Evolutionary conservation across 331 rosid genomes (phyloP).

Genomic region (Prunus yedoensis): DNA sequence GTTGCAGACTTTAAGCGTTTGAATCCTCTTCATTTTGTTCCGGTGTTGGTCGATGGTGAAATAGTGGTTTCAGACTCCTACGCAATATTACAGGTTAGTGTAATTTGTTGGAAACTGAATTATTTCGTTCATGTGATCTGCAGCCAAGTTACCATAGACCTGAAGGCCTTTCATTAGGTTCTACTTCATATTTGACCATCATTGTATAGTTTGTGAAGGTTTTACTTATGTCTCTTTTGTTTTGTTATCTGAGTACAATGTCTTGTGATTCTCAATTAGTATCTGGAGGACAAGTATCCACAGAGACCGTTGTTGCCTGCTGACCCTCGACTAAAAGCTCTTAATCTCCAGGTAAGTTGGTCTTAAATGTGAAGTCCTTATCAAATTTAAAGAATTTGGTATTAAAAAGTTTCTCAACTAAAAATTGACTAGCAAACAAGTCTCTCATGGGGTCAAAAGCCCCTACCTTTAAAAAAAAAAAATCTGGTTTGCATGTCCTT

Average conservation of each 20-base stretch:
- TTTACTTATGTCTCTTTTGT: neutral
- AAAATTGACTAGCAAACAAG: neutral
- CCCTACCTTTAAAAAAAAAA: neutral
- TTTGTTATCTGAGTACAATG: conserved; percentile 10
- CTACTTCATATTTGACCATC: neutral
- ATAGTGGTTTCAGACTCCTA: conserved; percentile 44
- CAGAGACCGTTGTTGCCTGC: conserved; percentile 38
- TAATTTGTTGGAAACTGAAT: conserved; percentile 3
- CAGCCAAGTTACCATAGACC: neutral
- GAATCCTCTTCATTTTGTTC: conserved; percentile 49
- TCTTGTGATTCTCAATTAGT: conserved; percentile 25
- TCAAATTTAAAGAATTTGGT: neutral
- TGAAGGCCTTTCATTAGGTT: neutral
- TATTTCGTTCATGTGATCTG: neutral
- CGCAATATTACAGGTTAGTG: conserved; percentile 42
- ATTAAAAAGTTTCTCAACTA: neutral
- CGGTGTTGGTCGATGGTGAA: conserved; percentile 46
- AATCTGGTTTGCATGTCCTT: neutral
- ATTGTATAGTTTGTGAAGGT: neutral
- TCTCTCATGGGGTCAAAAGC: neutral
- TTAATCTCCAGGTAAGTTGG: conserved; percentile 43
- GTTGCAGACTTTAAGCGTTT: conserved; percentile 50
- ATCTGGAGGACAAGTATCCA: conserved; percentile 41
- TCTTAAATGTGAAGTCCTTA: neutral
- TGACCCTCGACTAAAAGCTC: conserved; percentile 45